phyloP scores from a whole-genome alignment of 129 eudicot genomes.

The Arctium minus region DNA sequence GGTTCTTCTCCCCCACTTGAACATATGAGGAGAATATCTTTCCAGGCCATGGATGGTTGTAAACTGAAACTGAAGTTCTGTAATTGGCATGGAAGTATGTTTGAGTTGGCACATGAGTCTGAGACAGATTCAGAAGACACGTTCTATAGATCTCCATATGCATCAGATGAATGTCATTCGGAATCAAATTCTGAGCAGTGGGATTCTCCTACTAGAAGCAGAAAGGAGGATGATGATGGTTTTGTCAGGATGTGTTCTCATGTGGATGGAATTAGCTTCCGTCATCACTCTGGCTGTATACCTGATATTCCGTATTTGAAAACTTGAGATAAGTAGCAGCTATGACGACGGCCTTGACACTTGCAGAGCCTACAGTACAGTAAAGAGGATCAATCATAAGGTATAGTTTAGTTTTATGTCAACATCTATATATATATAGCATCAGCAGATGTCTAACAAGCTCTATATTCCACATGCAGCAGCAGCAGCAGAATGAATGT shows the following conservation, averaged over 20 bases:
- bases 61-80: constrained; percentile 47
- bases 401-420: no score
- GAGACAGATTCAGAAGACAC: constrained; percentile 63
- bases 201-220: constrained; percentile 44
- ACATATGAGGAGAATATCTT: constrained; percentile 52
- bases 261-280: constrained; percentile 19
- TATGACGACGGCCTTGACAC: no score
- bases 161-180: constrained; percentile 48
- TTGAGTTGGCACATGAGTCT: constrained; percentile 23
- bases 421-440: no score
- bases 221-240: constrained; percentile 40
- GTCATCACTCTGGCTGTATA: background rate
- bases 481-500: no score
- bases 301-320: background rate
- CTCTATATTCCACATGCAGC: no score
- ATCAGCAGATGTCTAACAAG: no score
- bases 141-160: constrained; percentile 46
- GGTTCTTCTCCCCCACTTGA: constrained; percentile 55
- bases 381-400: no score
- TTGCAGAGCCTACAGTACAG: no score
- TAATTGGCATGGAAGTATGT: constrained; percentile 29
- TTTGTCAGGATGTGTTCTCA: constrained; percentile 2
- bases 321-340: background rate
- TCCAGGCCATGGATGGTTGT: constrained; percentile 47
- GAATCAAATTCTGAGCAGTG: constrained; percentile 64